These are phyloP conservation scores for Parathielavia appendiculata DNA, from an alignment of 495 filamentous ascomycete genomes.

Conservation along the genomic window DNA sequence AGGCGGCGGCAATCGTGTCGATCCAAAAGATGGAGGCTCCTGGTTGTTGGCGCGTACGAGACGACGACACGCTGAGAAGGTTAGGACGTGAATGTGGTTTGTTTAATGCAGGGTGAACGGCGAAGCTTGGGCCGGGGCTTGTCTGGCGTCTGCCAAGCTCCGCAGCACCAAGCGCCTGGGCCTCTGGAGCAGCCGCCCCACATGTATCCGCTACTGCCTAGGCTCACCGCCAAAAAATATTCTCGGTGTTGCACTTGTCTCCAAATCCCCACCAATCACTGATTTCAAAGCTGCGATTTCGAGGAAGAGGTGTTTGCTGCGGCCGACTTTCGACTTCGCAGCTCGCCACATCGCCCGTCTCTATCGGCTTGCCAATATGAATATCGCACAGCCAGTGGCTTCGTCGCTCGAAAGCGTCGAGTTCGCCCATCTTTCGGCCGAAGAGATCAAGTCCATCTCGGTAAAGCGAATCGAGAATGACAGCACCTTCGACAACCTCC, in stretches of 20 bases:
- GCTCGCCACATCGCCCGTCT: neutral
- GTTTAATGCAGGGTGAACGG: neutral
- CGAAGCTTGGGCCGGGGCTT: neutral
- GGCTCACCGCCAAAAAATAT: slow-evolving; percentile 38
- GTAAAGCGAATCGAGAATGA: slow-evolving; percentile 89
- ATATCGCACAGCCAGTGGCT: slow-evolving; percentile 82
- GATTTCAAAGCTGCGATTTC: slow-evolving; percentile 22
- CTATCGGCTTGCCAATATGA: slow-evolving; percentile 48
- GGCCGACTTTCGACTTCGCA: slow-evolving; percentile 9
- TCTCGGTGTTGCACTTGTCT: slow-evolving; percentile 23
- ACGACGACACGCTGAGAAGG: neutral
- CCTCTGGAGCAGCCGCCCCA: slow-evolving; percentile 4
- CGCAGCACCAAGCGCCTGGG: neutral
- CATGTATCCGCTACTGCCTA: slow-evolving; percentile 20
- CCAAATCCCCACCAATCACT: slow-evolving; percentile 29
- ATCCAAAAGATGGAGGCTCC: neutral
- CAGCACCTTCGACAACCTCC: slow-evolving; percentile 78
- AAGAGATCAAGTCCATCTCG: slow-evolving; percentile 82
- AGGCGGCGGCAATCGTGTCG: neutral
- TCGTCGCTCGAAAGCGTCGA: slow-evolving; percentile 82
- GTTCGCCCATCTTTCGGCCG: slow-evolving; percentile 72
- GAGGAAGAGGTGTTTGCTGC: slow-evolving; percentile 12
- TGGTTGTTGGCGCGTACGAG: neutral
- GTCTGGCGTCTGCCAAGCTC: neutral
- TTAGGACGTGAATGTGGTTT: neutral